Conservation (phyloP, 106 monocot genomes). For the Iris macrosiphon region DNA sequence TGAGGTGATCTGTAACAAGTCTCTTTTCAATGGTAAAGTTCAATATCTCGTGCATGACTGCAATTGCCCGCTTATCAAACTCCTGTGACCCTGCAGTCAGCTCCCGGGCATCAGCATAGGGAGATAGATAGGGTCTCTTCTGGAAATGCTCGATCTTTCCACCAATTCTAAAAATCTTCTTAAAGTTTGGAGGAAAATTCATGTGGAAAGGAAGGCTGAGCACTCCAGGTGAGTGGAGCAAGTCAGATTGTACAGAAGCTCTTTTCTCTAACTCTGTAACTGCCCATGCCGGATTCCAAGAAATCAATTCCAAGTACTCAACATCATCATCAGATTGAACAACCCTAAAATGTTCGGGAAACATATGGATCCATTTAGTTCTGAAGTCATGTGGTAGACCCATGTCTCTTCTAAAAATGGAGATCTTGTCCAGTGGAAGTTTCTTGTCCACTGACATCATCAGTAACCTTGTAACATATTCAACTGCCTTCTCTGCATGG, state of each 20-base stretch:
- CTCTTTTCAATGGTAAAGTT: constrained; percentile 81
- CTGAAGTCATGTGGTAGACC: constrained; percentile 71
- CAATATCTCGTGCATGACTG: constrained; percentile 77
- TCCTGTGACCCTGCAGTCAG: constrained; percentile 51
- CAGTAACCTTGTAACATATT: constrained; percentile 48
- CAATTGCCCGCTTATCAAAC: constrained; percentile 79
- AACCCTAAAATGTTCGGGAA: constrained; percentile 68
- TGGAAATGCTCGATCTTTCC: constrained; percentile 79
- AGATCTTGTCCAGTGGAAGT: constrained; percentile 69
- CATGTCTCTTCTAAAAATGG: constrained; percentile 69
- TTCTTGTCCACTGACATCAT: constrained; percentile 84
- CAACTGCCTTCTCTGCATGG: constrained; percentile 40
- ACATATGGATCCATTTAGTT: constrained; percentile 58
- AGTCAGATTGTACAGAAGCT: not conserved
- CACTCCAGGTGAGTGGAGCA: constrained; percentile 27
- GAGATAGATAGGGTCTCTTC: constrained; percentile 52
- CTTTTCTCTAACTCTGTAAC: constrained; percentile 78
- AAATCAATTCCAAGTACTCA: constrained; percentile 60
- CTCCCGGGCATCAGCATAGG: constrained; percentile 55
- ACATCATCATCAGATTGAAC: constrained; percentile 32
- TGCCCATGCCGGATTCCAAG: constrained; percentile 80
- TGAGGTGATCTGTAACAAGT: constrained; percentile 76
- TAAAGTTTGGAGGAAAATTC: constrained; percentile 77
- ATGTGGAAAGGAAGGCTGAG: constrained; percentile 68
- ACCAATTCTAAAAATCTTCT: constrained; percentile 47